Evolutionary conservation across 495 filamentous ascomycete species (phyloP).

Genomic region (Talaromyces proteolyticus): DNA sequence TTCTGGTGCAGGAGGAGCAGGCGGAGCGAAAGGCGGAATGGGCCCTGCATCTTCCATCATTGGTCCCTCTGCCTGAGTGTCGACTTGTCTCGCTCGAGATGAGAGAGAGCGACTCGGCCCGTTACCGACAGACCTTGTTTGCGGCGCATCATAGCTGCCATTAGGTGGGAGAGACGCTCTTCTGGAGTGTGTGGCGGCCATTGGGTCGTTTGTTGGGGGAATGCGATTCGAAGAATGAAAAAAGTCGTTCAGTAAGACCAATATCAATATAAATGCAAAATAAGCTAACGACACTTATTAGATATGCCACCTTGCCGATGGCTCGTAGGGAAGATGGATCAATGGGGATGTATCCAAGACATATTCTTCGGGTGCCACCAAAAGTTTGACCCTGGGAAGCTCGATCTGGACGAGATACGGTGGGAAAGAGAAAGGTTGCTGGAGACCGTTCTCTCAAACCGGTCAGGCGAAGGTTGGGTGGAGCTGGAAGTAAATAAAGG

Average conservation of each 20-base stretch:
- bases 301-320: too few species aligned
- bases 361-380: too few species aligned
- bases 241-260: background rate
- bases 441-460: background rate
- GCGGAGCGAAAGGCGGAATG: background rate
- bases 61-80: background rate
- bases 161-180: background rate
- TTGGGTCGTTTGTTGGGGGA: background rate
- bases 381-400: too few species aligned
- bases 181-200: conserved; percentile 2
- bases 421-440: too few species aligned
- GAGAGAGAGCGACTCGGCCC: conserved; percentile 1
- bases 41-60: background rate
- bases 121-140: background rate
- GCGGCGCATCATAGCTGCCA: background rate
- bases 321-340: too few species aligned
- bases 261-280: background rate
- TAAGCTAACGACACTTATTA: too few species aligned
- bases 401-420: too few species aligned
- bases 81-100: background rate
- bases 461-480: background rate
- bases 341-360: too few species aligned
- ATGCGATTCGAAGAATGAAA: background rate
- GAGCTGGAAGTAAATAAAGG: background rate
- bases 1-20: conserved; percentile 24